Base-by-base conservation (phyloP, 1,284 basidiomycete genomes). In the Tylopilus sp. region DNA sequence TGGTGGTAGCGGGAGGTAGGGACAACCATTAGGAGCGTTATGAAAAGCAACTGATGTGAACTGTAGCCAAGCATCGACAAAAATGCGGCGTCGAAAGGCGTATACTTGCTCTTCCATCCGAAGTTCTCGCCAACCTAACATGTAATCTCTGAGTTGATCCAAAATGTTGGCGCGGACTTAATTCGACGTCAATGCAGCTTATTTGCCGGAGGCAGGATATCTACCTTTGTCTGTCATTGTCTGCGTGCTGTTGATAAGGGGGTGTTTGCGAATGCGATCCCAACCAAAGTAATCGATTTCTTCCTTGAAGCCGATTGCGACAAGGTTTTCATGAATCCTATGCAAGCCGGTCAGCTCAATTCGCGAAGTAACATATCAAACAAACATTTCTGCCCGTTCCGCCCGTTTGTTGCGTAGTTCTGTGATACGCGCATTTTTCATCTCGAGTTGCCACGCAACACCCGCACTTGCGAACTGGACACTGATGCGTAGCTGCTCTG, bases 91-190 rank as follows among this genome's bases (percentile, higher is more conserved):
- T 49, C 69, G 66, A 43, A 20, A 15, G 41, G 47, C 36, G 32
- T 68, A 71, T 6, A 68, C 60, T 35, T 48, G 65, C 35, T 71
- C 67, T 54, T 68, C 70, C 57, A 62, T 62, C 24, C 64, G 57
- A 51, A 72, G 62, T 43, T 68, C 69, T 48, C 61, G 68, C 70
- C 70, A 72, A 19, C 51, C 62, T 8, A 55, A 35, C 69, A 68
- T 72, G 46, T 69, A 59, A 6, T 57, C 62, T 33, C 37, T 48
- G n/a, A 72, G 56, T 41, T 69, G 57, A 24, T 61, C 56, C 19
- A 67, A 25, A 41, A 69, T 22, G 29, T 26, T 41, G 35, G 48
- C 36, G 15, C 43, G 54, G 37, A 40, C 70, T 72, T 54, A 33
- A 36, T 43, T 40, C 32, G 7, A 48, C 22, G 43, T 71, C 25